Evolutionary conservation across 2,329 filamentous ascomycete species (phyloP).

Genomic region (Fonsecaea erecta): DNA sequence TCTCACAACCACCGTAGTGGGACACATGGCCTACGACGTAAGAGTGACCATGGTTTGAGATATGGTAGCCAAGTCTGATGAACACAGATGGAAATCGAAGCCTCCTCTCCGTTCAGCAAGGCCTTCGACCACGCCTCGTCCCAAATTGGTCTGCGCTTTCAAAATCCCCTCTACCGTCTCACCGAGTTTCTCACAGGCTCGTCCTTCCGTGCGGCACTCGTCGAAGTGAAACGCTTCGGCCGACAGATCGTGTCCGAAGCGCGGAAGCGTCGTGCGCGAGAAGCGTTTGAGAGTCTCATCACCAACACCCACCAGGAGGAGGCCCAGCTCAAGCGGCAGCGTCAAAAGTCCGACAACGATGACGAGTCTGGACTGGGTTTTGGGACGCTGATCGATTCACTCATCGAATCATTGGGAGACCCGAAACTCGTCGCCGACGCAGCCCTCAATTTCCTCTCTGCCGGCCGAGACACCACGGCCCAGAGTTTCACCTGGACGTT

Average conservation of each 20-base stretch:
- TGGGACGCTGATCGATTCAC: constrained; percentile 64
- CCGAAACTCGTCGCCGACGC: constrained; percentile 65
- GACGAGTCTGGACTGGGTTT: constrained; percentile 40
- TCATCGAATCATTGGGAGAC: constrained; percentile 61
- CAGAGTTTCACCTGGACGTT: constrained; percentile 69
- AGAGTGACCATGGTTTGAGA: constrained; percentile 19
- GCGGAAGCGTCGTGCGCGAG: constrained; percentile 44
- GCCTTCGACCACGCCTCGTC: constrained; percentile 68
- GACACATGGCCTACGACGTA: constrained; percentile 69
- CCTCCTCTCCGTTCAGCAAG: constrained; percentile 62
- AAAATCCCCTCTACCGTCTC: constrained; percentile 67
- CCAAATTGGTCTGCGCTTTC: constrained; percentile 64
- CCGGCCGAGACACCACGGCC: constrained; percentile 67
- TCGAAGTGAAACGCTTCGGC: constrained; percentile 61
- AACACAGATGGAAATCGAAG: constrained; percentile 66
- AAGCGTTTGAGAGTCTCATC: constrained; percentile 26
- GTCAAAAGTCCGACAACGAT: constrained; percentile 23
- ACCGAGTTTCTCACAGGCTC: constrained; percentile 61
- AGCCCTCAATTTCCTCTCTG: constrained; percentile 69
- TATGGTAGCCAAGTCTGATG: constrained; percentile 1
- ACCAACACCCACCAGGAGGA: constrained; percentile 20
- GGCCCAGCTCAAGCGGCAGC: neutral
- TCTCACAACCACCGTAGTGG: constrained; percentile 69
- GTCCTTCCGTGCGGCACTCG: constrained; percentile 56
- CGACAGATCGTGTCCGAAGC: constrained; percentile 62